Evolutionary conservation across 352 stramenopile species (phyloP), one percentile per base, ranked within the genome.

Genomic region (Blastocystis sp.): DNA sequence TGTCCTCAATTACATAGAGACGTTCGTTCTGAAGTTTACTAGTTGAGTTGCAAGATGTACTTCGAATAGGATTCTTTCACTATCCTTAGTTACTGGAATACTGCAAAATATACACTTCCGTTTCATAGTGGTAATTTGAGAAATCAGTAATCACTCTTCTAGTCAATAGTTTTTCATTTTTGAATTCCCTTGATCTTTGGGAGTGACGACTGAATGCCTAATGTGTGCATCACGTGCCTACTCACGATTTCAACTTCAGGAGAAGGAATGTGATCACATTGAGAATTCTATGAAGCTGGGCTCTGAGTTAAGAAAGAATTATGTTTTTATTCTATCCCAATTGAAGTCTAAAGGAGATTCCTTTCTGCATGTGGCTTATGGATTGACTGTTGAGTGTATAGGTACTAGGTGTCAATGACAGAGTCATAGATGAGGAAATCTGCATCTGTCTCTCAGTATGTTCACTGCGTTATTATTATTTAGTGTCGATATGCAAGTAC

Each of bases 1-100:
- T 77, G 24, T 77, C 64, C 22, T 77, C 13, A n/a, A 77, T 77
- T 4, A 77, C 37, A 56, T 77, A 77, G 13, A 77, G 30, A 17
- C 64, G 64, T 5, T 77, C 64, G 30, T 77, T 77, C 64, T 77
- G 24, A 30, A 42, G 2, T 15, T 51, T n/a, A 77, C 19, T 30
- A 56, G 2, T n/a, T 56, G 22, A 15, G 6, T 22, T 13, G 15
- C 13, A 17, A 77, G 30, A 77, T 24, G n/a, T 51, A 77, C 64
- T 30, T 77, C 33, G 54, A 53, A 51, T 19, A 77, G 19, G 30
- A 77, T 77, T 4, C 64, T 40, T 51, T 77, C 19, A n/a, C 3
- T 1, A 27, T 56, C 64, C 2, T 51, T 19, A 53, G 51, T 24
- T 4, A 35, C 19, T 24, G 30, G 9, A 77, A 77, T 51, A n/a